A percentile compares a stretch with the other conserved stretches of the same genome.
These are phyloP conservation scores for Hypomyces rosellus DNA, from an alignment of 2,329 filamentous ascomycete species.

Conservation along the genomic window DNA sequence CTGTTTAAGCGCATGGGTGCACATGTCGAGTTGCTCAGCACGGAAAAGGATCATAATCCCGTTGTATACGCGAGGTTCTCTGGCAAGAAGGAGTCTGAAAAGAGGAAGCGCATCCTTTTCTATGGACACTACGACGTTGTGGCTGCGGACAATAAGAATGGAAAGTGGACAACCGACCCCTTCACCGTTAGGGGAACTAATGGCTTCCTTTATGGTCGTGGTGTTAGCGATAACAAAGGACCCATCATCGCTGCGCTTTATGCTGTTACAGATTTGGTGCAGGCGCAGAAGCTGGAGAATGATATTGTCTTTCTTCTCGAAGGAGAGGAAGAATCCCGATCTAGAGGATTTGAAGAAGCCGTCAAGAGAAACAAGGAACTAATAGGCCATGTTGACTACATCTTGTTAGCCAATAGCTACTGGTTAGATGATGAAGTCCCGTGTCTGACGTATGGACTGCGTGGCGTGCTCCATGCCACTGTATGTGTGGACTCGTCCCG, in stretches of 20 bases:
- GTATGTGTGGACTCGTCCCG: slow-evolving; percentile 79
- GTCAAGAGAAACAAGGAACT: slow-evolving; percentile 72
- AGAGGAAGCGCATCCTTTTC: slow-evolving; percentile 83
- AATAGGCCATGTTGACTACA: slow-evolving; percentile 90
- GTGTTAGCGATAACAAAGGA: slow-evolving; percentile 97
- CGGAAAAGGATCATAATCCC: slow-evolving; percentile 73
- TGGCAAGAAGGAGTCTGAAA: slow-evolving; percentile 60
- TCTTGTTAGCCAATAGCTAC: slow-evolving; percentile 93
- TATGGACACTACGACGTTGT: slow-evolving; percentile 99
- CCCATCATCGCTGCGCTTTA: slow-evolving; percentile 92
- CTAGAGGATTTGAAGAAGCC: slow-evolving; percentile 80
- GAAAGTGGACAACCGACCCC: slow-evolving; percentile 81
- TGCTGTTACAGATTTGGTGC: slow-evolving; percentile 81
- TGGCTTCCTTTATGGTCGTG: slow-evolving; percentile 89
- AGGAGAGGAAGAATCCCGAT: slow-evolving; percentile 93
- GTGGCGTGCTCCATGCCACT: slow-evolving; percentile 90
- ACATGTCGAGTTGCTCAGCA: slow-evolving; percentile 82
- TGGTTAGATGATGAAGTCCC: slow-evolving; percentile 96
- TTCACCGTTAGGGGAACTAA: slow-evolving; percentile 86
- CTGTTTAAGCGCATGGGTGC: slow-evolving; percentile 91
- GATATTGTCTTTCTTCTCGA: slow-evolving; percentile 94
- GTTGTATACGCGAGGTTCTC: slow-evolving; percentile 89
- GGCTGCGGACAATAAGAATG: slow-evolving; percentile 72
- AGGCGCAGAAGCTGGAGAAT: slow-evolving; percentile 75
- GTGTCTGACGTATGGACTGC: slow-evolving; percentile 87